Conservation (phyloP, 257 asterid genomes). For the Solanum stenotomum region DNA sequence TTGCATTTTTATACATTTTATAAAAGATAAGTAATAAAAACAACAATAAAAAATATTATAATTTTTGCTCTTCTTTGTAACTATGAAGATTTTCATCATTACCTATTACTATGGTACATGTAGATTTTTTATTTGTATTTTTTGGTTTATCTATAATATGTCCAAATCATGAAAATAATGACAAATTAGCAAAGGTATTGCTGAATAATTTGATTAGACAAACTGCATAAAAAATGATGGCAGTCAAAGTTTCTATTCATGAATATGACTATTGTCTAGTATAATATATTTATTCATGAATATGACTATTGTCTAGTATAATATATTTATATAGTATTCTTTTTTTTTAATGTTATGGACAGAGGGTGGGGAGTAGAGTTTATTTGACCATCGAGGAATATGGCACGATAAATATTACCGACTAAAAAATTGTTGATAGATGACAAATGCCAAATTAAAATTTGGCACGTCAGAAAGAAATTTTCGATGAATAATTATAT, state of each 20-base stretch:
- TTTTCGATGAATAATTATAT: not conserved
- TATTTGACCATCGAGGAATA: not conserved
- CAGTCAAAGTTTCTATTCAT: not conserved
- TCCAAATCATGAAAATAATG: not conserved
- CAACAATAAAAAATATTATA: not conserved
- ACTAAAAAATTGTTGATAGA: not conserved
- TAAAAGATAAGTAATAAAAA: not conserved
- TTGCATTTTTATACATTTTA: not conserved
- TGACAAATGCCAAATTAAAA: accelerated
- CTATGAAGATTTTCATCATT: not conserved
- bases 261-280: not conserved
- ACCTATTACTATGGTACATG: not conserved
- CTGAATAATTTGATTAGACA: not conserved
- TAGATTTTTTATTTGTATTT: not conserved
- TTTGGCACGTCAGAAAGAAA: not conserved
- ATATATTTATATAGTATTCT: not conserved
- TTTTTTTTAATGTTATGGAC: not conserved
- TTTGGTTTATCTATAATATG: not conserved
- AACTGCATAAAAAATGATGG: not conserved
- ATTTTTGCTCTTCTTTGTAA: not conserved
- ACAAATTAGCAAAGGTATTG: not conserved
- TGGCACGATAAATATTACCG: not conserved
- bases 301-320: no score
- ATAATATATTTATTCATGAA: no score
- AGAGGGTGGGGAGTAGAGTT: not conserved